Percentiles rank a stretch among this genome's conserved stretches.
phyloP scores from a whole-genome alignment of 768 basidiomycete species.

The Pholiota microspora region DNA sequence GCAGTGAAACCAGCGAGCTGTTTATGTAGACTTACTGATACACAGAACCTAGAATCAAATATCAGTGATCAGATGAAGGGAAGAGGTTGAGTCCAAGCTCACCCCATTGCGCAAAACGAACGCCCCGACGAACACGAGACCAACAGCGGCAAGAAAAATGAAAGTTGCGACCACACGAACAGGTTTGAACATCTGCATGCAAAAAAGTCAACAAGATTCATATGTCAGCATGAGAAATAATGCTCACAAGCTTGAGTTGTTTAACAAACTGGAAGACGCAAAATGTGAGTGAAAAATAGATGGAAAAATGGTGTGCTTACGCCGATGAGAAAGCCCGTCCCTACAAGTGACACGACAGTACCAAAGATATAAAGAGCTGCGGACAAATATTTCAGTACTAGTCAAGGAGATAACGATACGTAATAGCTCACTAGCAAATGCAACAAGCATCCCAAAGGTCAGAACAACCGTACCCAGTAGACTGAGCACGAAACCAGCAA shows the following conservation, averaged over 20 bases:
- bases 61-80: not conserved
- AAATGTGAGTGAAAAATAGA: not conserved
- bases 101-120: slow-evolving; percentile 74
- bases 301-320: slow-evolving; percentile 43
- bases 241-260: slow-evolving; percentile 72
- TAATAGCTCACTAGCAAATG: slow-evolving; percentile 69
- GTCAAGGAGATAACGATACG: not conserved
- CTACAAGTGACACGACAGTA: slow-evolving; percentile 76
- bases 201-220: not conserved
- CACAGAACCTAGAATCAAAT: slow-evolving; percentile 52
- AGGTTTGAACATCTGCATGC: slow-evolving; percentile 87
- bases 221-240: not conserved
- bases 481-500: slow-evolving; percentile 76
- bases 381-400: slow-evolving; percentile 7
- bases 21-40: slow-evolving; percentile 47
- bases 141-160: slow-evolving; percentile 76
- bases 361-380: slow-evolving; percentile 82
- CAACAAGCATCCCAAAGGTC: slow-evolving; percentile 62
- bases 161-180: slow-evolving; percentile 82
- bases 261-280: slow-evolving; percentile 55
- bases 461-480: slow-evolving; percentile 77
- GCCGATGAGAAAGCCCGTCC: slow-evolving; percentile 90
- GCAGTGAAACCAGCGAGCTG: not conserved
- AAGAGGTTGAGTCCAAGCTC: slow-evolving; percentile 27
- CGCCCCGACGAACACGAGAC: slow-evolving; percentile 80